Percentiles rank a stretch among this genome's conserved stretches.
Evolutionary conservation across 2,329 filamentous ascomycete species (phyloP).

Genomic region (Lomentospora prolificans): DNA sequence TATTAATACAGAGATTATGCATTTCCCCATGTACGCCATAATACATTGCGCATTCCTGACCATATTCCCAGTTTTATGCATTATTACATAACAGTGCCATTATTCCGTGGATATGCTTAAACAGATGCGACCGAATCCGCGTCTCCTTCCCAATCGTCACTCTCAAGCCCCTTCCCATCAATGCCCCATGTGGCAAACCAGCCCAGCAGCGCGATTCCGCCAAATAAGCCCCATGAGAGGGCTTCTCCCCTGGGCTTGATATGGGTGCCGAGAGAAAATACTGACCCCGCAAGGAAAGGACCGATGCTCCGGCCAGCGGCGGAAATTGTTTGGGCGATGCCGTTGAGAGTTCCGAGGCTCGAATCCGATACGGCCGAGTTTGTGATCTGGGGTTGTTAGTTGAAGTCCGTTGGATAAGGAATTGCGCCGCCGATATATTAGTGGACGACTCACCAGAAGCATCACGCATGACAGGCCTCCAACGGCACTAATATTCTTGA

Average conservation of each 20-base stretch:
- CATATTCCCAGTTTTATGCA: too few species aligned
- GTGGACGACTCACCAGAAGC: conserved; percentile 65
- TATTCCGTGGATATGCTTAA: too few species aligned
- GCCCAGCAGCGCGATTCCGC: conserved; percentile 68
- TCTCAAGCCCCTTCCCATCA: conserved; percentile 50
- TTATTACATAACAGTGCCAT: too few species aligned
- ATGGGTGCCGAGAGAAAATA: conserved; percentile 71
- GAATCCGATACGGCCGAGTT: conserved; percentile 83
- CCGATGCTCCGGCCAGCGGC: conserved; percentile 83
- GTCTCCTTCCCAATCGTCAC: conserved; percentile 34
- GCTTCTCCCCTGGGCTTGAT: conserved; percentile 74
- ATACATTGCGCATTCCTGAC: too few species aligned
- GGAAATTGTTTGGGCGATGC: conserved; percentile 85
- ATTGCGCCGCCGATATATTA: too few species aligned
- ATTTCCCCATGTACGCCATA: too few species aligned
- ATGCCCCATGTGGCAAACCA: conserved; percentile 76
- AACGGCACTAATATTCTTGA: conserved; percentile 86
- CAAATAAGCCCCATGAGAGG: conserved; percentile 80
- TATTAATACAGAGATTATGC: too few species aligned
- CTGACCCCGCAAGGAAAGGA: conserved; percentile 74
- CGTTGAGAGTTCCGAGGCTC: conserved; percentile 82
- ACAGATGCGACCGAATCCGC: background rate
- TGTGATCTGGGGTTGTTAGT: conserved; percentile 66
- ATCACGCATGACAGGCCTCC: conserved; percentile 85
- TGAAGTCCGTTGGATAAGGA: too few species aligned